Conservation (phyloP, 768 basidiomycete genomes). For the Butyriboletus loyo region DNA sequence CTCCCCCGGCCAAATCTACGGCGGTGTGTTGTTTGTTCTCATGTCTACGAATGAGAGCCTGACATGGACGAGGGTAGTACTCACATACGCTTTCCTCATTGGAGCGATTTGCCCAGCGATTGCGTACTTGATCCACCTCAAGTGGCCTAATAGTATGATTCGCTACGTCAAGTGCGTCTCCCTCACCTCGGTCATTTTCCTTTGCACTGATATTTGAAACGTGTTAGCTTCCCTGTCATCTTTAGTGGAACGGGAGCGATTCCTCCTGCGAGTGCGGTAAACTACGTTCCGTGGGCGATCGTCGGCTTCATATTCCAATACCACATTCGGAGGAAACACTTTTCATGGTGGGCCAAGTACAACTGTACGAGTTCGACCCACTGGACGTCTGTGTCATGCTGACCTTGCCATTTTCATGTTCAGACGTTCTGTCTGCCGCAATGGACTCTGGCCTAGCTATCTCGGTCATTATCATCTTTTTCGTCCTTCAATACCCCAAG, state of each 20-base stretch:
- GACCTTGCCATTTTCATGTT: background rate
- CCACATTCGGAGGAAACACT: constrained; percentile 53
- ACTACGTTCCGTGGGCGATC: constrained; percentile 66
- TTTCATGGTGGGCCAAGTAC: constrained; percentile 68
- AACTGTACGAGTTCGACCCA: constrained; percentile 27
- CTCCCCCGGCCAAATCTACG: constrained; percentile 61
- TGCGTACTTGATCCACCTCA: constrained; percentile 51
- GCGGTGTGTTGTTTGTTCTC: constrained; percentile 28
- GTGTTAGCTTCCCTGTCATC: constrained; percentile 39
- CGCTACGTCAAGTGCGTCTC: constrained; percentile 60
- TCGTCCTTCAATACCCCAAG: constrained; percentile 60
- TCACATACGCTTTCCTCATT: constrained; percentile 77
- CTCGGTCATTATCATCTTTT: constrained; percentile 54
- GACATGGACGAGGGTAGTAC: constrained; percentile 19
- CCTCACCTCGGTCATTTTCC: background rate
- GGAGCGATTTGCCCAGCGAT: constrained; percentile 61
- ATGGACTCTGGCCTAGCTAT: constrained; percentile 69
- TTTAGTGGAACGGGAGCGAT: constrained; percentile 60
- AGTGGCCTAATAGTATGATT: constrained; percentile 60
- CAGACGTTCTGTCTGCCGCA: constrained; percentile 67
- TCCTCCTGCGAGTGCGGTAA: constrained; percentile 63
- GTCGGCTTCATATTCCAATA: constrained; percentile 68
- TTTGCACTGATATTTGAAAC: background rate
- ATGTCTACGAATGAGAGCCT: background rate
- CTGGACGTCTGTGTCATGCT: constrained; percentile 11